phyloP scores from a whole-genome alignment of 2,329 filamentous ascomycete species.

The Colletotrichum cuscutae region DNA sequence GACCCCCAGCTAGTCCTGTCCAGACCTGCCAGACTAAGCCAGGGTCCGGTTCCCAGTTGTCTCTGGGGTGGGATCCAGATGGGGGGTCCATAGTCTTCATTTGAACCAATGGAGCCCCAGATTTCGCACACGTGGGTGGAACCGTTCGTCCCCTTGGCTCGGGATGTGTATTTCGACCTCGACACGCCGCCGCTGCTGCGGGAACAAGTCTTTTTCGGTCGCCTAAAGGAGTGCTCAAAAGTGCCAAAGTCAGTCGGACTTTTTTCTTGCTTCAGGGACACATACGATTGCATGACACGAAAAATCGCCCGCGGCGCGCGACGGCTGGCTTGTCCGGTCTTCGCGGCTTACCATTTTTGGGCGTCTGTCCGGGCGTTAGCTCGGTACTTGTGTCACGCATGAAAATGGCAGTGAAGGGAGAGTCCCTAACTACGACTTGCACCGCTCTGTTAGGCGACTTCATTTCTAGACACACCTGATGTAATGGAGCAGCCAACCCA shows the following conservation, averaged over 20 bases:
- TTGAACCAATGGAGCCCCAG: conserved; percentile 27
- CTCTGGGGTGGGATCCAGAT: conserved; percentile 16
- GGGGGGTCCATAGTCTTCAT: neutral
- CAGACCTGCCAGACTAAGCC: conserved; percentile 8
- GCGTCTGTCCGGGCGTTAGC: conserved; percentile 4
- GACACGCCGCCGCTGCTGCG: neutral
- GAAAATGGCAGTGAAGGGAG: neutral
- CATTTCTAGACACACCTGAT: no score
- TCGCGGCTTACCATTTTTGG: neutral
- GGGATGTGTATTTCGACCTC: conserved; percentile 20
- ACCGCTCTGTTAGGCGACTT: neutral
- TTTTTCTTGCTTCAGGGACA: neutral
- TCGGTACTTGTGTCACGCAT: neutral
- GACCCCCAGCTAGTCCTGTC: neutral
- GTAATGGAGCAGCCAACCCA: neutral
- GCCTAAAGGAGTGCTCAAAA: neutral
- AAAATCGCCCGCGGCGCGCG: neutral
- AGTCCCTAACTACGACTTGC: neutral
- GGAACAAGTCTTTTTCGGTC: neutral
- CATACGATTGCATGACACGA: neutral
- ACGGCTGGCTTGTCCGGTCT: neutral
- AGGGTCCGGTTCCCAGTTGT: conserved; percentile 1
- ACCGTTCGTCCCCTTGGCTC: conserved; percentile 7
- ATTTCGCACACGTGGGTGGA: conserved; percentile 27
- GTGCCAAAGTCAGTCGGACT: neutral